phyloP scores from a whole-genome alignment of 768 basidiomycete species.

The Gautieria morchelliformis region DNA sequence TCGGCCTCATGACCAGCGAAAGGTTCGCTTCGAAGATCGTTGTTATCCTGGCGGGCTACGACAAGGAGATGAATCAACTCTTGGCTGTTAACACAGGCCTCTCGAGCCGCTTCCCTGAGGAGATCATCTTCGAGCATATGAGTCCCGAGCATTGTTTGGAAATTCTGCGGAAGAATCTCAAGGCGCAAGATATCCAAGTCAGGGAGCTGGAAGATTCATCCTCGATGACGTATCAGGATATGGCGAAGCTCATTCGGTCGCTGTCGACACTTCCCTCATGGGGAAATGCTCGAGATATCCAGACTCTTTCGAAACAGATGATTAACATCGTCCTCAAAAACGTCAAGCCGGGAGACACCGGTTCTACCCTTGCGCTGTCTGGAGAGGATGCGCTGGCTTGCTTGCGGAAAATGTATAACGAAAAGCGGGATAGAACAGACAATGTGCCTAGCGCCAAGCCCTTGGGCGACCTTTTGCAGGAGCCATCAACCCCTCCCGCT shows the following conservation, averaged over 20 bases:
- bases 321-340: constrained; percentile 25
- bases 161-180: constrained; percentile 22
- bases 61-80: constrained; percentile 50
- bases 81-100: constrained; percentile 47
- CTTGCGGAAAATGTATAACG: too few relatives aligned
- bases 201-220: constrained; percentile 31
- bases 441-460: too few relatives aligned
- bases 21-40: constrained; percentile 49
- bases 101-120: constrained; percentile 59
- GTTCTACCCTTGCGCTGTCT: constrained; percentile 15
- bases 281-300: constrained; percentile 64
- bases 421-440: too few relatives aligned
- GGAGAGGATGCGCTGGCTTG: constrained; percentile 15
- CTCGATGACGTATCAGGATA: constrained; percentile 18
- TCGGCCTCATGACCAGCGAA: constrained; percentile 50
- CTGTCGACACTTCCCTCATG: constrained; percentile 41
- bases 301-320: constrained; percentile 43
- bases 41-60: constrained; percentile 64
- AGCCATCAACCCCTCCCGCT: too few relatives aligned
- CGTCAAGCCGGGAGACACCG: constrained; percentile 9
- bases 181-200: constrained; percentile 37
- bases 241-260: constrained; percentile 30
- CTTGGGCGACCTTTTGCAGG: too few relatives aligned
- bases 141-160: constrained; percentile 17
- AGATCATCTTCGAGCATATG: constrained; percentile 47